These are phyloP conservation scores for Zychaea mexicana DNA, from an alignment of 371 early-diverging fungal genomes.

Conservation along the genomic window DNA sequence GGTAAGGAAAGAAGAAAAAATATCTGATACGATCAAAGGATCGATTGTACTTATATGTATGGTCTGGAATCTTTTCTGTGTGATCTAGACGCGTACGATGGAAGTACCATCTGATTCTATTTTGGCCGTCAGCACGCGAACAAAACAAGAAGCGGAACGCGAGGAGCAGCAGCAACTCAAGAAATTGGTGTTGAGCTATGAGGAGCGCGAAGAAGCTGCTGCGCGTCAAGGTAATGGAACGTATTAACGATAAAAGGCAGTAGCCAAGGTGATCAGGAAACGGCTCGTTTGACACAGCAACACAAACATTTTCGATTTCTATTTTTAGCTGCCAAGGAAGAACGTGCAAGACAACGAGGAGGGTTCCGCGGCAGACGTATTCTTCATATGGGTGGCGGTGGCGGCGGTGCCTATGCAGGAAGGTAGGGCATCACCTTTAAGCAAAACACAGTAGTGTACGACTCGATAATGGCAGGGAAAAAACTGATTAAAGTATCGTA, in stretches of 20 bases:
- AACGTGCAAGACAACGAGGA: conserved; percentile 31
- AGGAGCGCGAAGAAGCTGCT: conserved; percentile 79
- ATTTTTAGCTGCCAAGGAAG: conserved; percentile 37
- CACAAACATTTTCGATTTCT: neutral
- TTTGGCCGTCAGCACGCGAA: conserved; percentile 80
- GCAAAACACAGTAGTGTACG: too few species aligned
- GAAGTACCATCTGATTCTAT: conserved; percentile 85
- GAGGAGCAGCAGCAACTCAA: conserved; percentile 91
- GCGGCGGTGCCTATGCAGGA: conserved; percentile 28
- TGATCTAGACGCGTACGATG: conserved; percentile 40
- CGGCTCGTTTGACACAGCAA: neutral
- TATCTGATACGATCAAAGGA: conserved; percentile 24
- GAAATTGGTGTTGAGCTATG: conserved; percentile 87
- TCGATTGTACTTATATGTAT: too few species aligned
- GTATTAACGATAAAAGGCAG: neutral
- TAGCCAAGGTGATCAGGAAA: neutral
- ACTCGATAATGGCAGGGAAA: too few species aligned
- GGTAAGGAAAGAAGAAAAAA: conserved; percentile 21
- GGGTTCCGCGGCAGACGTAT: conserved; percentile 33
- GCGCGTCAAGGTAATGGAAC: conserved; percentile 48
- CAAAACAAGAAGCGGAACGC: conserved; percentile 84
- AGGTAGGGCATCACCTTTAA: conserved; percentile 19
- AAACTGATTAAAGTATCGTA: too few species aligned
- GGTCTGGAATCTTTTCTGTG: conserved; percentile 33
- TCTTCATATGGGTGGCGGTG: conserved; percentile 45